phyloP scores from a whole-genome alignment of 192 early-diverging fungal genomes.

The Polychytrium aggregatum region DNA sequence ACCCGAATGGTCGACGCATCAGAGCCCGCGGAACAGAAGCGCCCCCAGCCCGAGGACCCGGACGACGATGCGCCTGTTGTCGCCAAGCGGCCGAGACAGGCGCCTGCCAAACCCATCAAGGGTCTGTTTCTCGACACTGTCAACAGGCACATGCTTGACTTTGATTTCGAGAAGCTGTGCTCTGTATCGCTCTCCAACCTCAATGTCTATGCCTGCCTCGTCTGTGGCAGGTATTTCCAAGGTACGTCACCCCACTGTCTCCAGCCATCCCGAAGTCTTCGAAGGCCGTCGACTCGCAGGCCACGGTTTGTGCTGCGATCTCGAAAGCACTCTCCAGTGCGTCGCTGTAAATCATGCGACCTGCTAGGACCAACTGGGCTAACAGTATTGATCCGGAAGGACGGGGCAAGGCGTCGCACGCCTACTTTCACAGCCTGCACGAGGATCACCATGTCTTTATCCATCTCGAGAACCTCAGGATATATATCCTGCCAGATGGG shows the following conservation, averaged over 20 bases:
- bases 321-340: no score
- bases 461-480: slow-evolving; percentile 71
- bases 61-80: no score
- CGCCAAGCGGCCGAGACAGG: no score
- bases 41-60: no score
- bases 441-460: slow-evolving; percentile 95
- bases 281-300: no score
- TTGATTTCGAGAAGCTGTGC: slow-evolving; percentile 98
- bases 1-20: no score
- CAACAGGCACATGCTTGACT: slow-evolving; percentile 78
- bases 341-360: no score
- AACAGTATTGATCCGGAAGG: slow-evolving; percentile 44
- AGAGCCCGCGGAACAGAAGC: no score
- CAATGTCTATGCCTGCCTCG: slow-evolving; percentile 93
- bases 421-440: slow-evolving; percentile 92
- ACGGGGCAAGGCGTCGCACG: slow-evolving; percentile 78
- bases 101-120: no score
- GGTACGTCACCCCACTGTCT: slow-evolving; percentile 30
- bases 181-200: slow-evolving; percentile 84
- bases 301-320: no score
- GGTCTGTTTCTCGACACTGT: slow-evolving; percentile 74
- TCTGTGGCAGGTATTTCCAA: slow-evolving; percentile 94
- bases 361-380: no score
- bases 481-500: slow-evolving; percentile 86
- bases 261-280: no score